Evolutionary conservation across 2,329 filamentous ascomycete genomes (phyloP).

Genomic region (Colletotrichum plurivorum): DNA sequence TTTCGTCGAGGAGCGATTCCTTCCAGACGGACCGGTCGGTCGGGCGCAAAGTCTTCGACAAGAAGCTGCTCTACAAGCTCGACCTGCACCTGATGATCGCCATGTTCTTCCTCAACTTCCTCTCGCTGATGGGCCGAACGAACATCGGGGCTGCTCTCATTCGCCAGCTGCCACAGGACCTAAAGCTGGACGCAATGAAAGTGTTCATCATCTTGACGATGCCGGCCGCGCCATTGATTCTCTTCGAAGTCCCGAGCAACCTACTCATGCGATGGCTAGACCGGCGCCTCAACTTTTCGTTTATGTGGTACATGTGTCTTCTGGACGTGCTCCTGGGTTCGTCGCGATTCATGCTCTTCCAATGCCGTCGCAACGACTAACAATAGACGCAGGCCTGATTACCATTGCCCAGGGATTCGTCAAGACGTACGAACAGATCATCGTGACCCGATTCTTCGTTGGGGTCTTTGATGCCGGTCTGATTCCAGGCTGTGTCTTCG

Average conservation of each 20-base stretch:
- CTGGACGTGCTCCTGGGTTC: slow-evolving; percentile 41
- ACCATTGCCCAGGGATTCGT: slow-evolving; percentile 47
- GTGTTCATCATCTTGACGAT: slow-evolving; percentile 43
- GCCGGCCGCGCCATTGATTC: slow-evolving; percentile 36
- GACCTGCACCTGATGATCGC: slow-evolving; percentile 43
- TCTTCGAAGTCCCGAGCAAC: slow-evolving; percentile 44
- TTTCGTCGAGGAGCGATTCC: not conserved
- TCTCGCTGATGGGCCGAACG: slow-evolving; percentile 46
- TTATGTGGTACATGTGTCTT: slow-evolving; percentile 43
- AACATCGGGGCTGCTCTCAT: slow-evolving; percentile 46
- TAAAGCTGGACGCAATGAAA: slow-evolving; percentile 43
- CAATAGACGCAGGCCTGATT: slow-evolving; percentile 39
- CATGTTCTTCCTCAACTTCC: slow-evolving; percentile 48
- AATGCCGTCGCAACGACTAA: not conserved
- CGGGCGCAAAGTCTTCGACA: slow-evolving; percentile 14
- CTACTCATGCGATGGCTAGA: slow-evolving; percentile 40
- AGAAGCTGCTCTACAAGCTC: slow-evolving; percentile 49
- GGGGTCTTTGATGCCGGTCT: slow-evolving; percentile 45
- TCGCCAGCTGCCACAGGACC: slow-evolving; percentile 44
- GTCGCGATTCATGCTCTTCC: not conserved
- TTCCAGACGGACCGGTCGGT: not conserved
- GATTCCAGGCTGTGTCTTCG: slow-evolving; percentile 45
- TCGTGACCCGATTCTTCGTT: slow-evolving; percentile 43
- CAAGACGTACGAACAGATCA: slow-evolving; percentile 41
- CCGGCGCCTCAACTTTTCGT: slow-evolving; percentile 36